These are phyloP conservation scores for Mortierella sp. DNA, from an alignment of 371 early-diverging fungal genomes.

Conservation along the genomic window DNA sequence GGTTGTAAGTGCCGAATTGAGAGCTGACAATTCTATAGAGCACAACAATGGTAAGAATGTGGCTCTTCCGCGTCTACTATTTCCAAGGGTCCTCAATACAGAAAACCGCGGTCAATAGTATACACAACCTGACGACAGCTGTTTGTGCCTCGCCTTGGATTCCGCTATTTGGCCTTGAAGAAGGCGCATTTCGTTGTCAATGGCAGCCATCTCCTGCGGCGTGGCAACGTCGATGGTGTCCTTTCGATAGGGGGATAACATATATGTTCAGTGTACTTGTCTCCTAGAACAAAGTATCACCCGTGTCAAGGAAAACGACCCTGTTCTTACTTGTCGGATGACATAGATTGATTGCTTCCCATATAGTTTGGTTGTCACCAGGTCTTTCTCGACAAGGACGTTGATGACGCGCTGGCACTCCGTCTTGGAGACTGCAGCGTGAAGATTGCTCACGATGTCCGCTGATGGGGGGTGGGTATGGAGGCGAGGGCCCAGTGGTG, in stretches of 20 bases:
- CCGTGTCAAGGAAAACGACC: background rate
- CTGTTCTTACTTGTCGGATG: conserved; percentile 36
- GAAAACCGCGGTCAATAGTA: background rate
- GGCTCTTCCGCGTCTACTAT: no score
- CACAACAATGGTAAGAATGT: no score
- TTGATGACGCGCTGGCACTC: conserved; percentile 39
- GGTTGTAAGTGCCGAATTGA: conserved; percentile 30
- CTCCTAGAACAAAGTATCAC: background rate
- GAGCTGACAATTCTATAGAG: conserved; percentile 25
- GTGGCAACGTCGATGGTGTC: conserved; percentile 33
- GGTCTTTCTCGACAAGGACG: conserved; percentile 31
- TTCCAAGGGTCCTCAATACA: no score
- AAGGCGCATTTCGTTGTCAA: conserved; percentile 18
- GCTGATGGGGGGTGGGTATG: no score
- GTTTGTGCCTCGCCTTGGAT: conserved; percentile 23
- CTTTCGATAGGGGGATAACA: no score
- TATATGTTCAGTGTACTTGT: no score
- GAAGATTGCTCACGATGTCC: conserved; percentile 40
- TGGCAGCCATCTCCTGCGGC: conserved; percentile 24
- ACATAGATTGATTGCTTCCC: conserved; percentile 50
- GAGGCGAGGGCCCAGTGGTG: no score
- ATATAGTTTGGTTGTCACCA: conserved; percentile 34
- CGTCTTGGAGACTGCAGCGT: conserved; percentile 32
- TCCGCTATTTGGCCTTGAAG: conserved; percentile 24
- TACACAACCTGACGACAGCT: conserved; percentile 21